Evolutionary conservation across 768 basidiomycete species (phyloP).

Genomic region (Floccularia luteovirens): DNA sequence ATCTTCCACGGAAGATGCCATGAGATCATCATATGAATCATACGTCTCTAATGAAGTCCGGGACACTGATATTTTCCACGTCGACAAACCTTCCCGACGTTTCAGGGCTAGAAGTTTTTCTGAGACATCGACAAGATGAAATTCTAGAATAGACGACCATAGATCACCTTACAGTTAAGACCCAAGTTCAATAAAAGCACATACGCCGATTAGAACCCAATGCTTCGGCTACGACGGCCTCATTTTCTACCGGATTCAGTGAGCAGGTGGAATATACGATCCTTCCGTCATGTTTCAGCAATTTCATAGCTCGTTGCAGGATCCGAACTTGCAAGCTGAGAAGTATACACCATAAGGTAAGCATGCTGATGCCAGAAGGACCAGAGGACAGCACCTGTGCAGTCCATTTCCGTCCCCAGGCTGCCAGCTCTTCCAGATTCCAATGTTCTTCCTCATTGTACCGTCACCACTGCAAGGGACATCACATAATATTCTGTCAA

Average conservation of each 20-base stretch:
- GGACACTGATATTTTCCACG: conserved; percentile 73
- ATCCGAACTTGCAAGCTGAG: conserved; percentile 87
- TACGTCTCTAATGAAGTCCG: conserved; percentile 41
- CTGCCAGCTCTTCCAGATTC: conserved; percentile 92
- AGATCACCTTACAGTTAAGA: not conserved
- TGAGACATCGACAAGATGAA: conserved; percentile 75
- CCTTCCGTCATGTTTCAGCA: conserved; percentile 76
- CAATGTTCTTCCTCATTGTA: conserved; percentile 88
- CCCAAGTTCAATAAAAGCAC: not conserved
- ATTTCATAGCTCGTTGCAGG: conserved; percentile 84
- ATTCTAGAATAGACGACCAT: conserved; percentile 34
- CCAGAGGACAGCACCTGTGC: conserved; percentile 48
- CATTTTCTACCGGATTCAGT: conserved; percentile 94
- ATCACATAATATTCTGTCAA: conserved; percentile 93
- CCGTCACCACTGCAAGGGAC: conserved; percentile 99
- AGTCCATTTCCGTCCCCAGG: conserved; percentile 86
- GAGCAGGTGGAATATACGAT: conserved; percentile 99
- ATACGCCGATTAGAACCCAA: conserved; percentile 64
- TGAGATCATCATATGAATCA: conserved; percentile 54
- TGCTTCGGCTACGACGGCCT: conserved; percentile 88
- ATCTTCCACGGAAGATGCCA: conserved; percentile 38
- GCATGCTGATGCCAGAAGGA: not conserved
- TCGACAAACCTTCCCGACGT: conserved; percentile 65
- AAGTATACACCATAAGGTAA: conserved; percentile 4
- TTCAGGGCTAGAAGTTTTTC: conserved; percentile 62